Conservation (phyloP, 257 asterid genomes). For the Solanum okadae region DNA sequence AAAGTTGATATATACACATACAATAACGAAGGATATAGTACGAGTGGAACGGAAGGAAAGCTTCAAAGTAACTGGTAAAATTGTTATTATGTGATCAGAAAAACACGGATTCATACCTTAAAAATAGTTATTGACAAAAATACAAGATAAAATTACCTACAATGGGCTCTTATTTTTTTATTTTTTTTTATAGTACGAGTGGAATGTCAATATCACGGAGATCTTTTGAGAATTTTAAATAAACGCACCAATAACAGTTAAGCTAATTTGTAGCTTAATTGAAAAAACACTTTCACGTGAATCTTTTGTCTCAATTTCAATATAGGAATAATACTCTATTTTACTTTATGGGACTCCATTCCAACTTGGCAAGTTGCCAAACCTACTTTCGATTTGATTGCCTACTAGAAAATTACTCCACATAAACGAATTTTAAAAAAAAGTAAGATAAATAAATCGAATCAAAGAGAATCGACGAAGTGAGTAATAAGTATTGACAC, state of each 20-base stretch:
- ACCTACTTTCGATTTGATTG: neutral
- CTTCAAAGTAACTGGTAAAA: no score
- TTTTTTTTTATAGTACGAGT: neutral
- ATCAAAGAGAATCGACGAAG: accelerated
- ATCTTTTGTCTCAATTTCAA: neutral
- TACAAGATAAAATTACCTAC: no score
- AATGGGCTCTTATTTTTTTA: no score
- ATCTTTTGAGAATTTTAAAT: neutral
- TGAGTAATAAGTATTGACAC: neutral
- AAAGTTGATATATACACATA: no score
- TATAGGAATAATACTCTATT: neutral
- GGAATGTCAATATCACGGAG: neutral
- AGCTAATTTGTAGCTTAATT: neutral
- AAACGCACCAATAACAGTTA: neutral
- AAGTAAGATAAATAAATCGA: neutral
- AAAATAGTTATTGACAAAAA: no score
- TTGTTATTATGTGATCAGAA: no score
- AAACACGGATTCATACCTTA: no score
- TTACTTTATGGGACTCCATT: neutral
- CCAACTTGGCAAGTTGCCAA: neutral
- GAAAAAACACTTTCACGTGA: neutral
- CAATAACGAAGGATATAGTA: no score
- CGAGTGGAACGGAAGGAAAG: no score
- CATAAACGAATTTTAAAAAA: neutral
- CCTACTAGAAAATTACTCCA: neutral